phyloP scores from a whole-genome alignment of 176 grass and related monocot genomes.

The Themeda triandra region DNA sequence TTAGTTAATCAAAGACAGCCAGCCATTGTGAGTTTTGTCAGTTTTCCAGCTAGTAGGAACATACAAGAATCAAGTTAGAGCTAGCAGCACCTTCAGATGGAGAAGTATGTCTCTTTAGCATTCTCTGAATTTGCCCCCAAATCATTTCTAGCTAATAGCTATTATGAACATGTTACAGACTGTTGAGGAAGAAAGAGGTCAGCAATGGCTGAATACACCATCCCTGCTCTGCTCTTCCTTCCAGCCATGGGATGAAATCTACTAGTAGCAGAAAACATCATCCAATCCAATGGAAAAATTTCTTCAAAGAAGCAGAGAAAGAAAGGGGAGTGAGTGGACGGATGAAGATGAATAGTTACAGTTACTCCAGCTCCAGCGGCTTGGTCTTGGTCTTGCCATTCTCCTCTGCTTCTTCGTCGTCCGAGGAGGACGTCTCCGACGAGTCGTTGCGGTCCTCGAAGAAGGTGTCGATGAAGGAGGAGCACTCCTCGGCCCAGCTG shows the following conservation, averaged over 20 bases:
- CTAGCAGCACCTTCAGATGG: background rate
- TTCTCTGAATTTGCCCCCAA: conserved; percentile 11
- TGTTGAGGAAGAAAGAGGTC: background rate
- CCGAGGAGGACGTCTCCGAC: background rate
- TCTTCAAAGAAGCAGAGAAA: background rate
- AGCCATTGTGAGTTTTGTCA: background rate
- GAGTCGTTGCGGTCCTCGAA: conserved; percentile 46
- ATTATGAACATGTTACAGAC: conserved; percentile 43
- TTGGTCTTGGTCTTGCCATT: background rate
- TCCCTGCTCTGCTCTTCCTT: background rate
- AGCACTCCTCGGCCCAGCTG: conserved; percentile 66
- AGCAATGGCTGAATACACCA: background rate
- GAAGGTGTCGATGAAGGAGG: conserved; percentile 60
- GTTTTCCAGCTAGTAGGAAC: background rate
- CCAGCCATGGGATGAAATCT: background rate
- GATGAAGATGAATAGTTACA: background rate
- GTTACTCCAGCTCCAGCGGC: conserved; percentile 8
- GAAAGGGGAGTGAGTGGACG: background rate
- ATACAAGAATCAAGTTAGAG: background rate
- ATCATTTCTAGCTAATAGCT: conserved; percentile 24
- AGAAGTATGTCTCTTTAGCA: background rate
- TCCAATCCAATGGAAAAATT: conserved; percentile 17
- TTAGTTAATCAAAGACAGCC: background rate
- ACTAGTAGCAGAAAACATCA: background rate
- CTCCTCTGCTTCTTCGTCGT: background rate